Conservation (phyloP, 164 flowering plant species). For the Umbellularia californica region DNA sequence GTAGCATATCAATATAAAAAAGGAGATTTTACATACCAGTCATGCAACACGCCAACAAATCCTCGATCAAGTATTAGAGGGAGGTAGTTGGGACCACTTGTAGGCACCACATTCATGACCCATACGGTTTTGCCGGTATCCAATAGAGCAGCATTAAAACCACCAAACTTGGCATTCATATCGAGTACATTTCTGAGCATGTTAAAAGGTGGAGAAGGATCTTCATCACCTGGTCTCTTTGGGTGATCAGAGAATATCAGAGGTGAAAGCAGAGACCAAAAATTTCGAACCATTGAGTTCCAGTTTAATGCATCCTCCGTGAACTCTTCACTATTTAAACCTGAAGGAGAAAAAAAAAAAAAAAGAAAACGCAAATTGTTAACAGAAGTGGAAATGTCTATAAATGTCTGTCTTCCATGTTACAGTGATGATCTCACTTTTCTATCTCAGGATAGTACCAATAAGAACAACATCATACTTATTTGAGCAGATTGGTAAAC, state of each 20-base stretch:
- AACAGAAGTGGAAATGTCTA: neutral
- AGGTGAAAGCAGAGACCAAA: constrained; percentile 97
- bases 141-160: constrained; percentile 83
- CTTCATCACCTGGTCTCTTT: constrained; percentile 99
- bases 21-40: constrained; percentile 56
- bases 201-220: constrained; percentile 94
- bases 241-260: constrained; percentile 97
- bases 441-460: neutral
- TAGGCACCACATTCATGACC: constrained; percentile 99
- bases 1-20: neutral
- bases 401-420: neutral
- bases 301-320: constrained; percentile 57
- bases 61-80: constrained; percentile 93
- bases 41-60: constrained; percentile 81
- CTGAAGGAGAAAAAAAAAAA: constrained; percentile 29
- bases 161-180: constrained; percentile 96
- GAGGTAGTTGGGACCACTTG: constrained; percentile 62
- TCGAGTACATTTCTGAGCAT: constrained; percentile 96
- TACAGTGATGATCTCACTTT: neutral
- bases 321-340: constrained; percentile 62
- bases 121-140: constrained; percentile 78
- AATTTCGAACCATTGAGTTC: constrained; percentile 57
- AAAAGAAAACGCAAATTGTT: neutral
- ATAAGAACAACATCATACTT: neutral
- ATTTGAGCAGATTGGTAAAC: neutral